These are phyloP conservation scores for Colletotrichum sp. DNA, from an alignment of 2,329 filamentous ascomycete species.

Conservation along the genomic window DNA sequence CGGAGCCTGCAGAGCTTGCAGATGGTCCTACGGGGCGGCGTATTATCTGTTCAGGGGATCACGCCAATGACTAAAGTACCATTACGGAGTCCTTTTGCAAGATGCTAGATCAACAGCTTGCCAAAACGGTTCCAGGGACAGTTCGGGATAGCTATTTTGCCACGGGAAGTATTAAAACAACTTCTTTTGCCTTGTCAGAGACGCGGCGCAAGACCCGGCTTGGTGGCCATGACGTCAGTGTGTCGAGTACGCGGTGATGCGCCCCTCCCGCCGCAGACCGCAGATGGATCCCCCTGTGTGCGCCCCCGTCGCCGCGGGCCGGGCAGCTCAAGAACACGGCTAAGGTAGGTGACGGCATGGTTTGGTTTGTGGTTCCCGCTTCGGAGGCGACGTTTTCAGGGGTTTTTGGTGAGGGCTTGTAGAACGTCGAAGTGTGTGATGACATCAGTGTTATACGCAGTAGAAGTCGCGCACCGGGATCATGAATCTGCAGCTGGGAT, in stretches of 20 bases:
- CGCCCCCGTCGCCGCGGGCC: not conserved
- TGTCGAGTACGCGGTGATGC: not conserved
- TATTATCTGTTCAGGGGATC: not conserved
- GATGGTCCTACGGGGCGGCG: not conserved
- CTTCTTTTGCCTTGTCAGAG: not conserved
- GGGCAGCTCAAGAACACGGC: not conserved
- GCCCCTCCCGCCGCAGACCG: not conserved
- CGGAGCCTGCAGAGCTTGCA: not conserved
- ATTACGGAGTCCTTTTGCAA: not conserved
- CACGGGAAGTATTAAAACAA: not conserved
- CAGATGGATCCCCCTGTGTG: not conserved
- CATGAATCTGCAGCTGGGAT: not conserved
- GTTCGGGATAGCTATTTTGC: not conserved
- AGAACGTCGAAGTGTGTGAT: not conserved
- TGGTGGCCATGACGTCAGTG: not conserved
- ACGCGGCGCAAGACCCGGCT: not conserved
- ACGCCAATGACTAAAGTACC: not conserved
- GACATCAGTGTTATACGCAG: not conserved
- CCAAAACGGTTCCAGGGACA: not conserved
- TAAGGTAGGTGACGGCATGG: constrained; percentile 7
- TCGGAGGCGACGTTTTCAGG: not conserved
- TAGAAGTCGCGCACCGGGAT: not conserved
- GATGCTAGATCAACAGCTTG: not conserved
- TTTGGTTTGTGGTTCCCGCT: not conserved
- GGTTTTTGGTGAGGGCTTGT: not conserved